phyloP scores from a whole-genome alignment of 179 eudicot genomes.

The Patellifolia procumbens region DNA sequence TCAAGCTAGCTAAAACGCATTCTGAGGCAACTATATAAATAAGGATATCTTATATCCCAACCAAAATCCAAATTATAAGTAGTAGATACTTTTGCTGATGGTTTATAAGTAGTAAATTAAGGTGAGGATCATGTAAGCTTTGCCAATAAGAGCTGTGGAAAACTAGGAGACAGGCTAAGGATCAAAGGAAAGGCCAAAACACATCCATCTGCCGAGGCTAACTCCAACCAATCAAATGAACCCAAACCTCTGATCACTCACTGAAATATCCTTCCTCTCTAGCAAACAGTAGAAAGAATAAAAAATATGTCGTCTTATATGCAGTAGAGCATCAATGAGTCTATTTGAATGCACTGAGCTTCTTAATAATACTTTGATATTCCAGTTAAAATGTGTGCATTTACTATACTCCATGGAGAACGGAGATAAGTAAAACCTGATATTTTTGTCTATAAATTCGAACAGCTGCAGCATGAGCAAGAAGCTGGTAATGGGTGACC shows the following conservation, averaged over 20 bases:
- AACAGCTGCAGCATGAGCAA: constrained; percentile 41
- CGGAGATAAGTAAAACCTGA: constrained; percentile 31
- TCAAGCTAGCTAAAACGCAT: neutral
- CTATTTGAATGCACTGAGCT: neutral
- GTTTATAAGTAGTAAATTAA: neutral
- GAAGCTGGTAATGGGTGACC: constrained; percentile 39
- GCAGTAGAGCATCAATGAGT: neutral
- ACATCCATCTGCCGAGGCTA: no score
- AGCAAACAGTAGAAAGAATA: neutral
- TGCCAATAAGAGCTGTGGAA: neutral
- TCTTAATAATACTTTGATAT: neutral
- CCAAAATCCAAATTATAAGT: neutral
- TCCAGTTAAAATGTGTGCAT: neutral
- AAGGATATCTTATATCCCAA: neutral
- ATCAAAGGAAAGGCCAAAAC: neutral
- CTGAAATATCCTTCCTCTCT: neutral
- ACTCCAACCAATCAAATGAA: neutral
- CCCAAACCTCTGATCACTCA: neutral
- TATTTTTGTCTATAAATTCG: constrained; percentile 35
- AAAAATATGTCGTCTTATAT: neutral
- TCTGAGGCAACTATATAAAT: neutral
- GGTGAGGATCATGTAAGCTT: constrained; percentile 6
- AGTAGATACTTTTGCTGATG: neutral
- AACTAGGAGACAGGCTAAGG: neutral
- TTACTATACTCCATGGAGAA: neutral